Evolutionary conservation across 164 flowering plant genomes (phyloP).

Genomic region (Vitis cinerea): DNA sequence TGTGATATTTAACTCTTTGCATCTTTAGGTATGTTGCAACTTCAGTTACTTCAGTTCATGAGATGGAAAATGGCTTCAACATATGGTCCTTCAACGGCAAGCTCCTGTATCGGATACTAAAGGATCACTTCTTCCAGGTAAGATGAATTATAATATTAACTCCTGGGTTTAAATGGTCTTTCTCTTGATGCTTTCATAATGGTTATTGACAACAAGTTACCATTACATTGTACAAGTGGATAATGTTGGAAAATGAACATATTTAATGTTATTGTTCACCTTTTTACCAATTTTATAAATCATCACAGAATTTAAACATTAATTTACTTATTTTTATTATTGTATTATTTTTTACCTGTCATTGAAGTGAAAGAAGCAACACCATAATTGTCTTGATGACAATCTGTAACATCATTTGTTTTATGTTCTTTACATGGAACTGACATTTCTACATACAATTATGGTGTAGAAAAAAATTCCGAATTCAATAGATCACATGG

Average conservation of each 20-base stretch:
- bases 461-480: no score
- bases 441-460: no score
- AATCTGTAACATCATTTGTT: no score
- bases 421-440: no score
- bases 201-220: neutral
- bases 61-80: conserved; percentile 96
- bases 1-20: neutral
- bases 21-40: conserved; percentile 84
- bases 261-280: no score
- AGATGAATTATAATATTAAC: neutral
- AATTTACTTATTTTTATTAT: no score
- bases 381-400: neutral
- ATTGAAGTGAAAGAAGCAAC: neutral
- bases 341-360: neutral
- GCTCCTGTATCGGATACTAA: conserved; percentile 72
- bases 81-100: conserved; percentile 96
- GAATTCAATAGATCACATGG: neutral
- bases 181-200: neutral
- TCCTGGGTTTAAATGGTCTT: neutral
- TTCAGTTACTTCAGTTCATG: conserved; percentile 94
- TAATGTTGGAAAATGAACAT: no score
- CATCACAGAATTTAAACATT: no score
- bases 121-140: conserved; percentile 95
- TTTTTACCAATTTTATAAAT: no score
- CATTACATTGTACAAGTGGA: neutral